phyloP scores from a whole-genome alignment of 2,329 filamentous ascomycete species.

The Penicillium sp. region DNA sequence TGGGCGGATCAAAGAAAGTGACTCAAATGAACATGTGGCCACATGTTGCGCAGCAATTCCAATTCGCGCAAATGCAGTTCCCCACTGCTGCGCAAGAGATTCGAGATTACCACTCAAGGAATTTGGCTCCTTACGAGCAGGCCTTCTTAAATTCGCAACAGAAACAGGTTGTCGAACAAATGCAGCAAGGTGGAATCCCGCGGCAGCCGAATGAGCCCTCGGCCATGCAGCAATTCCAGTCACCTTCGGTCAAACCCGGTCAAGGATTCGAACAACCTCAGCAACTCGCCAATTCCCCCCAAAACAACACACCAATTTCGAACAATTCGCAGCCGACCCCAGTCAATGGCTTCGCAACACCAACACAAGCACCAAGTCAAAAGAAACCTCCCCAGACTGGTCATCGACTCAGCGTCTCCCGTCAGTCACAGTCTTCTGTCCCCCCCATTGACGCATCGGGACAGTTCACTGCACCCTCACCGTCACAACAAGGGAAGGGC shows the following conservation, averaged over 20 bases:
- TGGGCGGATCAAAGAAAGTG: conserved; percentile 73
- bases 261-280: conserved; percentile 45
- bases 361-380: conserved; percentile 34
- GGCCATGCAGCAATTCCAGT: conserved; percentile 46
- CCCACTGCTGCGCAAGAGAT: conserved; percentile 69
- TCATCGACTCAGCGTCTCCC: conserved; percentile 33
- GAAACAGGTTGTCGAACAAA: conserved; percentile 43
- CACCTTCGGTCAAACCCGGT: conserved; percentile 49
- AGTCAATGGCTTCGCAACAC: conserved; percentile 42
- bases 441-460: conserved; percentile 29
- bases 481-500: conserved; percentile 30
- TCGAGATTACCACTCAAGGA: conserved; percentile 69
- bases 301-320: conserved; percentile 28
- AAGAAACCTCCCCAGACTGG: conserved; percentile 30
- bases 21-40: conserved; percentile 70
- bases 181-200: conserved; percentile 42
- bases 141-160: conserved; percentile 46
- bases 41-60: conserved; percentile 63
- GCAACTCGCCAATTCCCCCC: conserved; percentile 33
- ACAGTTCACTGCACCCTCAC: conserved; percentile 29
- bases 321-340: conserved; percentile 32
- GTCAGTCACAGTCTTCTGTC: conserved; percentile 33
- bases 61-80: conserved; percentile 60
- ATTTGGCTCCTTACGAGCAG: conserved; percentile 72
- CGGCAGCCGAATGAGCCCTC: conserved; percentile 36